Base-by-base conservation (phyloP, 2,329 filamentous ascomycete species). In the Verticillium isaacii region DNA sequence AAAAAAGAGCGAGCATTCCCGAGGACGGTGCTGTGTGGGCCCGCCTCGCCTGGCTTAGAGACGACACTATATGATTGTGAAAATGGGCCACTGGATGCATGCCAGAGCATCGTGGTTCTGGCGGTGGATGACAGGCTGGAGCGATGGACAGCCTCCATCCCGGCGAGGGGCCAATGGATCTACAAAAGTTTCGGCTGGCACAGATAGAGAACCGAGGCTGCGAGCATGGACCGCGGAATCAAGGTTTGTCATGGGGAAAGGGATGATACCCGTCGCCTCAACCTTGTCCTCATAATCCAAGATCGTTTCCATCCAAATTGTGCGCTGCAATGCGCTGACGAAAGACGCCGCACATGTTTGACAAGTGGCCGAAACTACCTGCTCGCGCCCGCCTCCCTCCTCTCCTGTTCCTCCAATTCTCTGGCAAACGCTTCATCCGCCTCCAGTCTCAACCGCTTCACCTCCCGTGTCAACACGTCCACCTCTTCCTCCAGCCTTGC, bases 351-450 rank as follows among this genome's bases (percentile, higher is more conserved):
- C 9, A 36, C 34, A 36, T 36, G 5, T 11, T 14, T 9, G 45
- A 52, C n/a, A 19, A 25, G 5, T 29, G 29, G 29, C 8, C 6
- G 45, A 17, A n/a, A 8, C 54, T 56, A 56, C 15, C 54, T 56
- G 29, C 32, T 56, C 15, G 61, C 57, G 29, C 59, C 57, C 17
- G 39, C 52, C 54, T 63, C 59, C 45, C 58, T 54, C 11, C 65
- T 60, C 61, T 73, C 70, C 62, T 72, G 68, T 56, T 69, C 68
- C 14, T 67, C 77, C 64, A 83, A 59, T 64, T 79, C 76, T 63
- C 74, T 72, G 34, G 79, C 81, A 63, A 79, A 79, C 63, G 78
- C 75, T 67, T 77, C 81, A 59, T 84, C 80, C 2, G 77, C 80
- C 68, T 81, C 76, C 6, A 80, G 63, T 63, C 74, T 70, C 60